Conservation (phyloP, 345 rosid genomes). For the Salix dunnii region DNA sequence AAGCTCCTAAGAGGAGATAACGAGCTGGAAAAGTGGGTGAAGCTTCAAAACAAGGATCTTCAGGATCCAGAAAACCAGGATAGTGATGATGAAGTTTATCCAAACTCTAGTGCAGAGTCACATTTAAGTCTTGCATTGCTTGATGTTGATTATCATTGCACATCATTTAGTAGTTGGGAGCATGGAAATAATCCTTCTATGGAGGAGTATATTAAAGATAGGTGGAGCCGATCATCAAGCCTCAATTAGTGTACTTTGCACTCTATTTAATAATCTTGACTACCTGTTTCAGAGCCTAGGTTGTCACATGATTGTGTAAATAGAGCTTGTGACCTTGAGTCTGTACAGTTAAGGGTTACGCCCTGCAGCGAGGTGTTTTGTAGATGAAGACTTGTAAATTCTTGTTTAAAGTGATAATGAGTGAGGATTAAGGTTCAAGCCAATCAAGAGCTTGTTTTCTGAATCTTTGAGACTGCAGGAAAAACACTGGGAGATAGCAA, state of each 20-base stretch:
- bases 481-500: background rate
- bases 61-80: constrained; percentile 40
- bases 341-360: constrained; percentile 3
- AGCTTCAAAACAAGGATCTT: constrained; percentile 4
- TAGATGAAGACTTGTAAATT: constrained; percentile 1
- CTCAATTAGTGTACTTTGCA: constrained; percentile 32
- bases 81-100: constrained; percentile 80
- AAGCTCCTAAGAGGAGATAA: constrained; percentile 56
- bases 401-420: background rate
- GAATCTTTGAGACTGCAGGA: background rate
- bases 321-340: background rate
- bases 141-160: constrained; percentile 58
- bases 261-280: background rate
- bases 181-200: constrained; percentile 42
- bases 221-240: constrained; percentile 69
- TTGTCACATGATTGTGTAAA: background rate
- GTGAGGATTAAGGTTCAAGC: background rate
- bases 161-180: constrained; percentile 63
- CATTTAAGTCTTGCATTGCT: constrained; percentile 71
- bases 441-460: background rate
- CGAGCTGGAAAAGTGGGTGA: constrained; percentile 28
- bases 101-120: constrained; percentile 50
- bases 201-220: constrained; percentile 52
- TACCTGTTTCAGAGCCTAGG: background rate
- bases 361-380: constrained; percentile 25